These are phyloP conservation scores for Coemansia sp. DNA, from an alignment of 192 early-diverging fungal species.

Conservation along the genomic window DNA sequence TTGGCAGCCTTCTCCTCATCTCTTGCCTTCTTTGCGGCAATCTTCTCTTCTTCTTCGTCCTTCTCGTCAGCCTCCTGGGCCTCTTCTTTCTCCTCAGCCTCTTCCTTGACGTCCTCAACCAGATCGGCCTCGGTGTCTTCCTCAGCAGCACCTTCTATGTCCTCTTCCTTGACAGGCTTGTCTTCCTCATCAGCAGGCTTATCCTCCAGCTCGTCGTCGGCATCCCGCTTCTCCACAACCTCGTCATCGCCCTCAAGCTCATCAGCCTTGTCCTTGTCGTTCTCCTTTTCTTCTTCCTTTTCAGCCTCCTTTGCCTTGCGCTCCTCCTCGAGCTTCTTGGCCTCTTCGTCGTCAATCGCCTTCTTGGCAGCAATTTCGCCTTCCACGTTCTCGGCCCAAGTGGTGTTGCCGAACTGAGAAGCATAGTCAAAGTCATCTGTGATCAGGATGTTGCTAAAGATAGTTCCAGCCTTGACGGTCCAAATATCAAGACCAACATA, in stretches of 20 bases:
- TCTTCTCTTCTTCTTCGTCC: conserved; percentile 8
- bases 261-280: conserved; percentile 22
- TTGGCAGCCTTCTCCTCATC: conserved; percentile 18
- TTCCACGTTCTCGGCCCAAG: conserved; percentile 63
- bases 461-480: conserved; percentile 89
- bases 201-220: conserved; percentile 8
- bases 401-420: conserved; percentile 69
- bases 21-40: conserved; percentile 8
- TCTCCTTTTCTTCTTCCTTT: conserved; percentile 21
- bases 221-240: background rate
- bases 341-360: conserved; percentile 55
- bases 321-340: conserved; percentile 53
- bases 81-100: conserved; percentile 10
- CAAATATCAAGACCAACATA: conserved; percentile 94
- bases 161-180: conserved; percentile 7
- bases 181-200: conserved; percentile 11
- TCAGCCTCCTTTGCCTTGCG: conserved; percentile 41
- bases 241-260: too few species aligned
- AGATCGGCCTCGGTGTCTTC: conserved; percentile 7
- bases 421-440: conserved; percentile 81
- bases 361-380: conserved; percentile 69
- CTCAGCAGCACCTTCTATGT: conserved; percentile 5
- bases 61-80: conserved; percentile 19
- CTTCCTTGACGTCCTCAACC: conserved; percentile 5
- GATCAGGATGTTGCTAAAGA: conserved; percentile 94